Base-by-base conservation (phyloP, 2,329 filamentous ascomycete genomes). In the Exophiala dermatitidis region DNA sequence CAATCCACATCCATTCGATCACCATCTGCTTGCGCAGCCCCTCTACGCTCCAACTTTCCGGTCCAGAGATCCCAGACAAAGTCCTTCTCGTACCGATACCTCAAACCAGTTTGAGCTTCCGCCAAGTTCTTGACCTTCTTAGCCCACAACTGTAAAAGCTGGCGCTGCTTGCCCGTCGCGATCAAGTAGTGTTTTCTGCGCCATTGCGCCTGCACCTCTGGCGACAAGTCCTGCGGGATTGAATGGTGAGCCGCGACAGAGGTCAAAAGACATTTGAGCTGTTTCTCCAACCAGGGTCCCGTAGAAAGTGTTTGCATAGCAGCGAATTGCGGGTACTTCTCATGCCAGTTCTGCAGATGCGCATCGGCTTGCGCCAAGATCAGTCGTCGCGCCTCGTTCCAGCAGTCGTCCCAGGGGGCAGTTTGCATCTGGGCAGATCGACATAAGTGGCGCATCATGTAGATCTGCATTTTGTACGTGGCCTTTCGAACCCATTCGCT, bases 101-200 rank as follows among this genome's bases (percentile, higher is more conserved):
- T 4, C n/a, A 5, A 1, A 5, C 38, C 38, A 7, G 3, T 28
- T 5, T 10, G n/a, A 26, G 6, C 6, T 6, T 41, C 19, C 12
- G 19, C 38, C 5, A 28, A 3, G 3, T 41, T 28, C 12, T 10
- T 26, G 19, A 28, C 19, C 5, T 26, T 5, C 5, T 12, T 26
- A 3, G 33, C 34, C 45, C 45, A 56, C 19, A 31, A 12, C 7
- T 19, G 29, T 10, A 56, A 9, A 10, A 48, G 26, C n/a, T 32
- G 30, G 28, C 53, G 28, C 42, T 56, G 53, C n/a, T 38, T 45
- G 4, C 12, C 8, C 41, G 50, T 52, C 2, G 53, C 53, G 31
- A 36, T 42, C 19, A 54, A 12, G 4, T n/a, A n/a, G 34, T 41
- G 40, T 36, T 29, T 33, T 2, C 42, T 12, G 4, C 31, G 33